These are phyloP conservation scores for Blakeslea trispora DNA, from an alignment of 371 early-diverging fungal genomes.

Conservation along the genomic window DNA sequence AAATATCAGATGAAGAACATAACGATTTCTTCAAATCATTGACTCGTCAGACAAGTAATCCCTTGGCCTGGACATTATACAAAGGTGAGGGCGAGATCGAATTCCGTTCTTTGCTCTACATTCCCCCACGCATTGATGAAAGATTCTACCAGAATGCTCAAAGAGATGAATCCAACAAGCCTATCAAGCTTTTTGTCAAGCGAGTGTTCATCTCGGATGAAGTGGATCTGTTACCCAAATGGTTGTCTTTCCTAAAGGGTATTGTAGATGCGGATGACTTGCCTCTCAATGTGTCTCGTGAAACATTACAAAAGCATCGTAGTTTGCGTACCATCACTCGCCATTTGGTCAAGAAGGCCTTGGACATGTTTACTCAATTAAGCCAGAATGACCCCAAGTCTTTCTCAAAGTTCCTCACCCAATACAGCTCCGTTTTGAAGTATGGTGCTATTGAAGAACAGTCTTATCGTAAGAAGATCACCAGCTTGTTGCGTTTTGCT, in stretches of 20 bases:
- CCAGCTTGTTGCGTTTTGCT: slow-evolving; percentile 79
- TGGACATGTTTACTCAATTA: slow-evolving; percentile 81
- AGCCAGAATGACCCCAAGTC: slow-evolving; percentile 73
- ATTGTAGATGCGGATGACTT: slow-evolving; percentile 93
- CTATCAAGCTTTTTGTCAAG: slow-evolving; percentile 90
- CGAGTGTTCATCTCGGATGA: slow-evolving; percentile 97
- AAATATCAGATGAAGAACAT: slow-evolving; percentile 81
- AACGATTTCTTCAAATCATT: slow-evolving; percentile 83
- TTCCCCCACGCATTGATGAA: slow-evolving; percentile 75
- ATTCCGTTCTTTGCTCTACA: slow-evolving; percentile 83
- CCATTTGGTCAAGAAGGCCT: slow-evolving; percentile 81
- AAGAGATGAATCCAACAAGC: slow-evolving; percentile 68
- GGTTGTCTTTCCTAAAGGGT: slow-evolving; percentile 76
- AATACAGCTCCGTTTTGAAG: slow-evolving; percentile 77
- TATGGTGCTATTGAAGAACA: slow-evolving; percentile 84
- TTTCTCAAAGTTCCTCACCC: slow-evolving; percentile 72
- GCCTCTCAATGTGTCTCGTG: slow-evolving; percentile 95
- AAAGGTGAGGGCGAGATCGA: slow-evolving; percentile 90
- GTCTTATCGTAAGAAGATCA: slow-evolving; percentile 70
- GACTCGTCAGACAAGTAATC: slow-evolving; percentile 64
- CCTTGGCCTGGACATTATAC: slow-evolving; percentile 75
- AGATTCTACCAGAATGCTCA: slow-evolving; percentile 65
- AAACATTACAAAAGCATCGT: slow-evolving; percentile 88
- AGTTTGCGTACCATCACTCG: slow-evolving; percentile 81
- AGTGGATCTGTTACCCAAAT: slow-evolving; percentile 75